These are phyloP conservation scores for Eimeria maxima DNA, from an alignment of 169 alveolate species.

Conservation along the genomic window DNA sequence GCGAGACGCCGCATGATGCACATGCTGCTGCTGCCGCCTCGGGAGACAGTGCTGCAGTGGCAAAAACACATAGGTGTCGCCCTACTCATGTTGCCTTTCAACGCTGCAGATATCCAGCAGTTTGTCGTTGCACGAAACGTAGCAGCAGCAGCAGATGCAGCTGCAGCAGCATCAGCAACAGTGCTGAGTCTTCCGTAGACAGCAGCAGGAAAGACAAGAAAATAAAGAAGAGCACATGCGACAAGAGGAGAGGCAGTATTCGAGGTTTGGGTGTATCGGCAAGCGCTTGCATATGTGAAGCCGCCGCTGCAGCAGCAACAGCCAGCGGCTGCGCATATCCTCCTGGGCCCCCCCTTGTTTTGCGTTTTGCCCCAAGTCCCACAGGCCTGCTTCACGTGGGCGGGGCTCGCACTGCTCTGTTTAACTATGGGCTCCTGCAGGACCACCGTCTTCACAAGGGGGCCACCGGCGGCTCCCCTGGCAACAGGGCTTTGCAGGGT, in stretches of 20 bases:
- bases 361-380: constrained; percentile 90
- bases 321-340: background rate
- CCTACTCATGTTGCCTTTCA: background rate
- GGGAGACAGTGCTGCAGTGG: background rate
- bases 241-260: background rate
- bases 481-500: background rate
- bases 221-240: background rate
- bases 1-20: background rate
- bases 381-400: constrained; percentile 92
- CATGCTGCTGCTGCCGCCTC: background rate
- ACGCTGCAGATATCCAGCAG: background rate
- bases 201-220: background rate
- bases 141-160: background rate
- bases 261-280: background rate
- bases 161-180: background rate
- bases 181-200: background rate
- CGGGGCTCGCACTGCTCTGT: constrained; percentile 90
- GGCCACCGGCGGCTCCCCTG: constrained; percentile 1
- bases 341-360: constrained; percentile 13
- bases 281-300: background rate
- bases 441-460: constrained; percentile 38
- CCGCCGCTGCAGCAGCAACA: constrained; percentile 45
- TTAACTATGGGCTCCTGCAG: constrained; percentile 88
- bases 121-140: background rate
- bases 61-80: background rate